phyloP scores from a whole-genome alignment of 225 moss, liverwort and hornwort species.

The Rhytidiadelphus loreus region DNA sequence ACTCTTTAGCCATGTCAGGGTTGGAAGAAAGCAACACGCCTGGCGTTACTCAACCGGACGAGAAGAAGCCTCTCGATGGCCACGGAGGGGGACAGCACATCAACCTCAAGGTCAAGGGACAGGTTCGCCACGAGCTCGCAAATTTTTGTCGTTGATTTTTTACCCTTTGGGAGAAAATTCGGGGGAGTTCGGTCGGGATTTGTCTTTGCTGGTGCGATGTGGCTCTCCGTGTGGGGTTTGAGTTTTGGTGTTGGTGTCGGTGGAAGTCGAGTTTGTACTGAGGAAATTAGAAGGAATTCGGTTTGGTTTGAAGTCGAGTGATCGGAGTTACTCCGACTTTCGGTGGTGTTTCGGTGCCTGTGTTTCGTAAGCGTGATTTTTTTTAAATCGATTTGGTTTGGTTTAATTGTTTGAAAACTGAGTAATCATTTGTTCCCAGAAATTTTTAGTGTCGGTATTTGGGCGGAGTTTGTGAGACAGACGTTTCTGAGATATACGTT shows the following conservation, averaged over 20 bases:
- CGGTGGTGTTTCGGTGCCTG: neutral
- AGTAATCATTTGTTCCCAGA: neutral
- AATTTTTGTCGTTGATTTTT: neutral
- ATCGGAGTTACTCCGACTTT: neutral
- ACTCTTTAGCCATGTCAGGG: slow-evolving; percentile 41
- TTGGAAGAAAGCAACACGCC: slow-evolving; percentile 61
- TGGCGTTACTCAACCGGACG: slow-evolving; percentile 49
- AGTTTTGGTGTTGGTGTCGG: neutral
- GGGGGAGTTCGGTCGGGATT: neutral
- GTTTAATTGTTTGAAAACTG: neutral
- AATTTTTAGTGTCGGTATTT: neutral
- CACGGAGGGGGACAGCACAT: slow-evolving; percentile 48
- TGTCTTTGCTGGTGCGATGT: neutral
- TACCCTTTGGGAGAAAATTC: neutral
- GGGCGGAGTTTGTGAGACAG: neutral
- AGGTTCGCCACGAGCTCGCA: slow-evolving; percentile 18
- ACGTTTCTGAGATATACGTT: neutral
- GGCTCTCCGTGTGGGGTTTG: neutral
- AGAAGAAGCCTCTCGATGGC: slow-evolving; percentile 76
- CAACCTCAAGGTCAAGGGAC: slow-evolving; percentile 86
- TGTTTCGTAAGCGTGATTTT: neutral
- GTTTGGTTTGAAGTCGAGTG: neutral
- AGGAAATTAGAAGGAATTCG: neutral
- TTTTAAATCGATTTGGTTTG: neutral
- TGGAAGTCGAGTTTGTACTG: neutral